Evolutionary conservation across 2,329 filamentous ascomycete species (phyloP), one percentile per base, ranked within the genome.

Genomic region (Pseudocercospora ulei): DNA sequence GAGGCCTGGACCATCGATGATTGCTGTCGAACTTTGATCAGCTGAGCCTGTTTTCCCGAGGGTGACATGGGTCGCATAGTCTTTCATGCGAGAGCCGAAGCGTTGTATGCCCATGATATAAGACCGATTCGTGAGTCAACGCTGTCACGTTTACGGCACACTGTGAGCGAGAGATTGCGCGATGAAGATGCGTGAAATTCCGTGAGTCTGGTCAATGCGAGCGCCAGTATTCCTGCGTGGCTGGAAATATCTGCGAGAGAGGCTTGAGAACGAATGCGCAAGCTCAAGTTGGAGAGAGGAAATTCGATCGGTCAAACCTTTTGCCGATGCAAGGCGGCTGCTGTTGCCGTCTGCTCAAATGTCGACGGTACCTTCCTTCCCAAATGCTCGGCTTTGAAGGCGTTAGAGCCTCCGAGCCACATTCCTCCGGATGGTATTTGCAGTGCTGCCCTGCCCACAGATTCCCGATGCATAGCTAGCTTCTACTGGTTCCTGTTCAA

Each of bases 1-100:
- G 16, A 93, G 64, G 2, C 76, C 78, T 3, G 86, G 85, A 0
- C 85, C 86, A 56, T 94, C 86, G 39, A 93, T 75, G 28, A 76
- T 65, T 9, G 71, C 61, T 13, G 28, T 44, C 6, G 49, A 36
- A 11, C 58, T 24, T 12, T 27, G 5, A 3, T 25, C 24, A 2
- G 33, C 17, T 6, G 29, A 28, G 2, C 22, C 28, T 7, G 38
- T 47, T 9, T 25, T 41, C 3, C 41, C 44, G 7, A 44, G 37
- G 5, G 26, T 41, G 7, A 24, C 28, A 17, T 26, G 43, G 2
- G 23, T 31, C 4, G 46, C 46, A 20, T 49, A 43, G 12, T 39
- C 41, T 26, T 40, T 39, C 42, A 55, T 36, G 25, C 48, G 51
- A 7, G 41, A 22, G 7, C 46, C 44, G 16, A 55, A 51, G 4